A percentile compares a stretch with the other conserved stretches of the same genome.
Evolutionary conservation across 2,329 filamentous ascomycete genomes (phyloP).

Genomic region (Diaporthe aspalathi): DNA sequence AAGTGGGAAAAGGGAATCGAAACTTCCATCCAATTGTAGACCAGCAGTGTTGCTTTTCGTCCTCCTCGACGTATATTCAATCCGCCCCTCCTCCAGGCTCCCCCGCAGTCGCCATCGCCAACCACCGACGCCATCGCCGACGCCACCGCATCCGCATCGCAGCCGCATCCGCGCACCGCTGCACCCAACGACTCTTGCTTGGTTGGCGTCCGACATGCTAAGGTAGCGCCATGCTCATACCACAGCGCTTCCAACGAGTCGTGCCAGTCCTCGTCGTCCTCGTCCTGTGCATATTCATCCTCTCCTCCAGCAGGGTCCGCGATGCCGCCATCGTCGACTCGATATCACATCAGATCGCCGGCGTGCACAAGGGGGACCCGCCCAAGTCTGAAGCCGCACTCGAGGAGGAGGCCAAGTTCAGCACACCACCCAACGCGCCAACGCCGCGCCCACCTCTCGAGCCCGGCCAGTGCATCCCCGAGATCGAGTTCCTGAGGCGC

Average conservation of each 20-base stretch:
- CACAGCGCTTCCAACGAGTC: conserved; percentile 39
- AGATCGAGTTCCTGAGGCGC: conserved; percentile 45
- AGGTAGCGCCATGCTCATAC: conserved; percentile 39
- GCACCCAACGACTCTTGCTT: background rate
- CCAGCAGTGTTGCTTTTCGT: background rate
- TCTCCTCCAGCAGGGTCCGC: conserved; percentile 37
- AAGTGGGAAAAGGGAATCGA: background rate
- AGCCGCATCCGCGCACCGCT: background rate
- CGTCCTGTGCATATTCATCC: conserved; percentile 37
- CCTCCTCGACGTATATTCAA: background rate
- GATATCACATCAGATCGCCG: conserved; percentile 34
- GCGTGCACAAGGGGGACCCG: background rate
- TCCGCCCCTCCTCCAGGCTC: conserved; percentile 7
- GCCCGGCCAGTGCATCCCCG: conserved; percentile 40
- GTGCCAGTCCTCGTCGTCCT: conserved; percentile 36
- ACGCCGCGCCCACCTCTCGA: conserved; percentile 36
- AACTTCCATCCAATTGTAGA: background rate
- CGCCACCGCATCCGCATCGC: background rate
- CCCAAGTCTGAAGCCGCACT: conserved; percentile 34
- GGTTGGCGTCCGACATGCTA: conserved; percentile 35
- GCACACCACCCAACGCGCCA: conserved; percentile 24
- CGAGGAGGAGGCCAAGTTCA: conserved; percentile 37
- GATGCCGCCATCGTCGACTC: conserved; percentile 33
- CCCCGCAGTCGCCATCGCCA: conserved; percentile 21
- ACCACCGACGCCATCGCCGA: background rate